A percentile compares a stretch with the other conserved stretches of the same genome.
These are phyloP conservation scores for Laguncularia racemosa DNA, from an alignment of 345 rosid species.

Conservation along the genomic window DNA sequence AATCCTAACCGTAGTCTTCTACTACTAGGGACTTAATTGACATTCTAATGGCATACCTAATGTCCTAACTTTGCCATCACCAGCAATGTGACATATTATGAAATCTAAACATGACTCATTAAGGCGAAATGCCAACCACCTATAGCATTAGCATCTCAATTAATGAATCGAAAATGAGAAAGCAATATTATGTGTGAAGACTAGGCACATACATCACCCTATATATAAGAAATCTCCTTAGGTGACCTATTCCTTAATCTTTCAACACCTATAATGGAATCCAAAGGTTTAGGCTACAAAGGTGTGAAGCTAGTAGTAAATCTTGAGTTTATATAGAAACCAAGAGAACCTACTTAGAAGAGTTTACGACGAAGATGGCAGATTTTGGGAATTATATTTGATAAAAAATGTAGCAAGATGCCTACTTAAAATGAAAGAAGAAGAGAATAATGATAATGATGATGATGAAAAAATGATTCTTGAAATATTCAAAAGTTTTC, in stretches of 20 bases:
- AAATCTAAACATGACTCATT: too few relatives aligned
- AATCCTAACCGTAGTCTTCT: too few relatives aligned
- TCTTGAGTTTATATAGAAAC: conserved; percentile 54
- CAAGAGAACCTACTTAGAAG: conserved; percentile 54
- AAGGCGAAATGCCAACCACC: too few relatives aligned
- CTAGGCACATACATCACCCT: conserved; percentile 87
- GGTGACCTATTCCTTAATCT: conserved; percentile 58
- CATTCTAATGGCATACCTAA: too few relatives aligned
- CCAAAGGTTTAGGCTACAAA: conserved; percentile 71
- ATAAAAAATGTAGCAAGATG: conserved; percentile 20
- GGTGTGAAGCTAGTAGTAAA: conserved; percentile 85
- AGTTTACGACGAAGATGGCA: conserved; percentile 16
- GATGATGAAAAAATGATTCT: too few relatives aligned
- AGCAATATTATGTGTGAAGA: not conserved
- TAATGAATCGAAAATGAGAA: too few relatives aligned
- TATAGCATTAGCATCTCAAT: not conserved
- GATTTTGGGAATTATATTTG: conserved; percentile 8
- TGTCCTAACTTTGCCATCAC: too few relatives aligned
- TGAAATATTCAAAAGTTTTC: too few relatives aligned
- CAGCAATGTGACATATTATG: too few relatives aligned
- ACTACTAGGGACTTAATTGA: too few relatives aligned
- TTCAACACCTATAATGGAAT: conserved; percentile 74
- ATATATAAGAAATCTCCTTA: conserved; percentile 69
- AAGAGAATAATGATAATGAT: not conserved
- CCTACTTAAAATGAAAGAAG: conserved; percentile 12